These are phyloP conservation scores for Beta macrorhiza DNA, from an alignment of 179 eudicot species.

Conservation along the genomic window DNA sequence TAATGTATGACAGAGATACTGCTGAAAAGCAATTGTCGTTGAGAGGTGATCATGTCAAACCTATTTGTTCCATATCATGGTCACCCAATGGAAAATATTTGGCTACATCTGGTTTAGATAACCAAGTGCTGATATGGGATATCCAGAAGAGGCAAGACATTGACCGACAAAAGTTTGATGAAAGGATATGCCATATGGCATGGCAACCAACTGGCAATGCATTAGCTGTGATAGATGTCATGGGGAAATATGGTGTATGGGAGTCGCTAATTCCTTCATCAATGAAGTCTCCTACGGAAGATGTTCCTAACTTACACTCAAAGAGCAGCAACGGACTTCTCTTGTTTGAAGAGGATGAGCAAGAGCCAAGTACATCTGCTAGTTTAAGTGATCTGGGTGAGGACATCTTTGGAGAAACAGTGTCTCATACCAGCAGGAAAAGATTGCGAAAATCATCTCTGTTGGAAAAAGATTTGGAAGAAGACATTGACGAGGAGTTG, in stretches of 20 bases:
- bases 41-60: constrained; percentile 81
- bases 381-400: constrained; percentile 83
- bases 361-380: constrained; percentile 56
- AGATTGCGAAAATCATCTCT: constrained; percentile 65
- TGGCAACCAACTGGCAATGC: constrained; percentile 98
- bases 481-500: constrained; percentile 41
- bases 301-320: constrained; percentile 54
- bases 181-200: constrained; percentile 73
- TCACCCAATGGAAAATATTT: constrained; percentile 95
- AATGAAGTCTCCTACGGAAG: constrained; percentile 95
- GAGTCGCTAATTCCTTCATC: constrained; percentile 80
- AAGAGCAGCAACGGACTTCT: constrained; percentile 65
- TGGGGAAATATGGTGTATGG: constrained; percentile 95
- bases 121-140: constrained; percentile 90
- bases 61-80: constrained; percentile 86
- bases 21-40: constrained; percentile 75
- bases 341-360: constrained; percentile 71
- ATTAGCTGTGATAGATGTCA: constrained; percentile 83
- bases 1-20: constrained; percentile 97
- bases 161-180: constrained; percentile 88
- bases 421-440: constrained; percentile 67
- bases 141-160: constrained; percentile 73
- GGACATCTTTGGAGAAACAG: constrained; percentile 61
- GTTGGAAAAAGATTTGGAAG: constrained; percentile 50
- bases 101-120: constrained; percentile 90